Base-by-base conservation (phyloP, 257 asterid genomes). In the Nicotiana noctiflora region DNA sequence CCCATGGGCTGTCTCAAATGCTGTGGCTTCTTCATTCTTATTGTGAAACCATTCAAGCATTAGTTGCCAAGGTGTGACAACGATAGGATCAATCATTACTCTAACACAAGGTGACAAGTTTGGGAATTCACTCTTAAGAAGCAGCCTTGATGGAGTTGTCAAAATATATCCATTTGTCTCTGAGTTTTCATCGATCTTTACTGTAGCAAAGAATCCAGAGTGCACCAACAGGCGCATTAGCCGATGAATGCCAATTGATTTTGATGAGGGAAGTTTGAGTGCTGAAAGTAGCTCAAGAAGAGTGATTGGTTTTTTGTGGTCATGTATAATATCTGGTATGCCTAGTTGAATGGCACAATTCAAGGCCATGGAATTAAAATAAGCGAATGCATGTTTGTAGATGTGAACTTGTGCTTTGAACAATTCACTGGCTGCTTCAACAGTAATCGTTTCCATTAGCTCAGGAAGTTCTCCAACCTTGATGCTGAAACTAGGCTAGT, bases 11-110 rank as follows among this genome's bases (percentile, higher is more conserved):
- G 80, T 82, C 44, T 27, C 74, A 67, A 84, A 86, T 21, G 87
- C 51, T 14, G 81, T 59, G 0, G 66, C 65, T 34, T 31, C 21
- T 18, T 52, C 40, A 10, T 79, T 79, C 15, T 40, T 65, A 5
- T 18, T 56, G 61, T 49, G 83, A 72, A 85, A 81, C 87, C 89
- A 84, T n/a, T 78, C 81, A n/a, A 25, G 11, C 79, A 86, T 27
- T 17, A 37, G 3, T 32, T 84, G 82, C 80, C 83, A 84, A 44
- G 86, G 79, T 8, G 64, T 57, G 21, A 44, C 57, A 62, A 9
- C 13, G 7, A 37, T 7, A 21, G 77, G 82, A 29, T 80, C 55
- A 29, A 51, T 49, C 63, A 80, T 65, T 52, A 13, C 8, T 23
- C 19, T 29, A 37, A 61, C 21, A 3, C 23, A 65, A 44, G 82